These are phyloP conservation scores for Pichia sporocuriosa DNA, from an alignment of 805 yeast genomes.

Conservation along the genomic window DNA sequence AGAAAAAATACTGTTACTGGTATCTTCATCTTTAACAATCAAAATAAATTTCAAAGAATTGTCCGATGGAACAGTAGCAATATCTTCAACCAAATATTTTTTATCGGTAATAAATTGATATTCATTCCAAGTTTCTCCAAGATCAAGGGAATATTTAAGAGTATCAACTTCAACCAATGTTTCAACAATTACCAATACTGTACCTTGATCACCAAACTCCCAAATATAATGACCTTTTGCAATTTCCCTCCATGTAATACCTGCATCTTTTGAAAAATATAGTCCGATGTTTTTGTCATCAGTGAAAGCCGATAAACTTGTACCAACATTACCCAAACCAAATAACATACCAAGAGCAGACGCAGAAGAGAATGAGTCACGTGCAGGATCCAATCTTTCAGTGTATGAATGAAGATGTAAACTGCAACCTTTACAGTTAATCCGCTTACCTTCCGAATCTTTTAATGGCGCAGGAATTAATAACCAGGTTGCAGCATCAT, in stretches of 20 bases:
- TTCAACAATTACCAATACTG: conserved; percentile 68
- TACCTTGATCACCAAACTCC: conserved; percentile 96
- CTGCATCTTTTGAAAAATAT: conserved; percentile 84
- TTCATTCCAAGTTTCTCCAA: conserved; percentile 71
- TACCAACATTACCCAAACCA: conserved; percentile 93
- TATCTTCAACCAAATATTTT: conserved; percentile 44
- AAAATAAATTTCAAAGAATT: conserved; percentile 75
- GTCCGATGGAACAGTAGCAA: conserved; percentile 88
- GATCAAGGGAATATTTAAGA: conserved; percentile 64
- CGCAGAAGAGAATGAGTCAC: conserved; percentile 83
- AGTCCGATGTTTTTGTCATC: conserved; percentile 53
- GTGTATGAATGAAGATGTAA: conserved; percentile 87
- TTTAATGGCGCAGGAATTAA: conserved; percentile 60
- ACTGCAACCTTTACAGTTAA: conserved; percentile 56
- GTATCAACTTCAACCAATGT: conserved; percentile 50
- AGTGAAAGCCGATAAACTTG: conserved; percentile 35
- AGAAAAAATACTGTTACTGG: conserved; percentile 32
- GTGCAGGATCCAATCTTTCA: conserved; percentile 62
- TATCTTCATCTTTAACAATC: conserved; percentile 41
- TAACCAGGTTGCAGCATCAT: conserved; percentile 89
- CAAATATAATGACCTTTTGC: conserved; percentile 72
- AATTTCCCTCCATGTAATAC: conserved; percentile 79
- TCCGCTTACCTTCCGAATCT: conserved; percentile 55
- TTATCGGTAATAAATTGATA: conserved; percentile 56
- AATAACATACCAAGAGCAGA: conserved; percentile 85